Percentiles rank a stretch among this genome's conserved stretches.
Conservation (phyloP, 371 early-diverging fungal genomes). For the Lichtheimia corymbifera region DNA sequence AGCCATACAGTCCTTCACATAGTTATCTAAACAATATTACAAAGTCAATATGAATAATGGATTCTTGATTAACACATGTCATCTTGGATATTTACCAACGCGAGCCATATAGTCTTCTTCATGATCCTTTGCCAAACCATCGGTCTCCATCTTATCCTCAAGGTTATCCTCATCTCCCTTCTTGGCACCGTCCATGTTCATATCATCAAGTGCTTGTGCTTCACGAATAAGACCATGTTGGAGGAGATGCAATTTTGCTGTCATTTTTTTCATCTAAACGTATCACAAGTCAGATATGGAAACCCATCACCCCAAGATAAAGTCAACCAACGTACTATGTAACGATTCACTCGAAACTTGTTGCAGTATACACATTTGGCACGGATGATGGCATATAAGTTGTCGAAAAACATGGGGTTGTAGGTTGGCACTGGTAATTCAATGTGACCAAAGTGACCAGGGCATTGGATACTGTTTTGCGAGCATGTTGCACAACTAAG, state of each 20-base stretch:
- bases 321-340: constrained; percentile 50
- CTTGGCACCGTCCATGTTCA: constrained; percentile 37
- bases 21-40: constrained; percentile 24
- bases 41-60: not conserved
- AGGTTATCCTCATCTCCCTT: constrained; percentile 39
- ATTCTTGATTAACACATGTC: not conserved
- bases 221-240: constrained; percentile 81
- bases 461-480: constrained; percentile 83
- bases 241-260: constrained; percentile 71
- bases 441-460: constrained; percentile 99
- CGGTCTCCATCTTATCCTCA: constrained; percentile 49
- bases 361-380: constrained; percentile 93
- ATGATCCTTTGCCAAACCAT: constrained; percentile 42
- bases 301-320: not conserved
- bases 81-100: constrained; percentile 30
- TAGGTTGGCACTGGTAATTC: constrained; percentile 96
- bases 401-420: constrained; percentile 93
- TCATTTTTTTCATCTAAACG: constrained; percentile 41
- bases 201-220: constrained; percentile 77
- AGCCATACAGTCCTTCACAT: constrained; percentile 31
- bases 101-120: constrained; percentile 62
- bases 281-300: not conserved
- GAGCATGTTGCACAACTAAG: constrained; percentile 89
- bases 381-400: constrained; percentile 84
- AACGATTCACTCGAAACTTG: constrained; percentile 74